Percentiles rank a stretch among this genome's conserved stretches.
These are phyloP conservation scores for Mychonastes homosphaera DNA, from an alignment of 139 green algal species.

Conservation along the genomic window DNA sequence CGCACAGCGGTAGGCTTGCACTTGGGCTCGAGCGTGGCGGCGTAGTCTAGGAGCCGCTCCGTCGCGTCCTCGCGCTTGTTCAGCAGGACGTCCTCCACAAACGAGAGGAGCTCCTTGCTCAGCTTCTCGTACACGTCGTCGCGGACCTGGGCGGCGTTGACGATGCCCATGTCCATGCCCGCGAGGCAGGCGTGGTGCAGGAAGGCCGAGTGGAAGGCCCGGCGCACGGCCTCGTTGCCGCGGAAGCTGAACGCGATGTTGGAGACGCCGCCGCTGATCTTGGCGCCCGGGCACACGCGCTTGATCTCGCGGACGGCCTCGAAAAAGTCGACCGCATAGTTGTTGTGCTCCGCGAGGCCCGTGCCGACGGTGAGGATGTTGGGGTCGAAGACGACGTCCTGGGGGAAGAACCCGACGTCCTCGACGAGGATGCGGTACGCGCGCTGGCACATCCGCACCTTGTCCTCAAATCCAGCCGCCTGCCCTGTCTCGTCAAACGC, in stretches of 20 bases:
- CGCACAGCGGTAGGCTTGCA: constrained; percentile 56
- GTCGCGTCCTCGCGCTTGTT: constrained; percentile 39
- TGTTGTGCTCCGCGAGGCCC: constrained; percentile 95
- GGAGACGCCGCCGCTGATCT: constrained; percentile 93
- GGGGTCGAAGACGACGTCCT: constrained; percentile 99
- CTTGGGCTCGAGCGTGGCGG: constrained; percentile 5
- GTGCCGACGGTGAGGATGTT: constrained; percentile 98
- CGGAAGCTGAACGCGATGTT: constrained; percentile 99
- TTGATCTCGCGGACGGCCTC: constrained; percentile 86
- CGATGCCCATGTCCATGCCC: constrained; percentile 87
- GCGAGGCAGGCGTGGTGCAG: constrained; percentile 77
- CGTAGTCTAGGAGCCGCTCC: constrained; percentile 32
- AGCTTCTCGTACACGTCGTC: constrained; percentile 31
- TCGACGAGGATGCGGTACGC: constrained; percentile 94
- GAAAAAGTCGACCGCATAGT: constrained; percentile 99
- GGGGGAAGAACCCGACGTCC: constrained; percentile 83
- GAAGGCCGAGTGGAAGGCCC: constrained; percentile 84
- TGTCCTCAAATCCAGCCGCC: constrained; percentile 60
- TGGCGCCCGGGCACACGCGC: constrained; percentile 80
- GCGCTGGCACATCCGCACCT: constrained; percentile 85
- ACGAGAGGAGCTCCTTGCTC: constrained; percentile 48
- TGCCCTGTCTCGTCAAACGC: constrained; percentile 94
- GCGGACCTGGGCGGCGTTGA: constrained; percentile 56
- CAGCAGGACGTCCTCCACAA: constrained; percentile 52
- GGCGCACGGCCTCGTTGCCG: constrained; percentile 85